A percentile compares a stretch with the other conserved stretches of the same genome.
Evolutionary conservation across 2,329 filamentous ascomycete genomes (phyloP).

Genomic region (Microascus cirrosus): DNA sequence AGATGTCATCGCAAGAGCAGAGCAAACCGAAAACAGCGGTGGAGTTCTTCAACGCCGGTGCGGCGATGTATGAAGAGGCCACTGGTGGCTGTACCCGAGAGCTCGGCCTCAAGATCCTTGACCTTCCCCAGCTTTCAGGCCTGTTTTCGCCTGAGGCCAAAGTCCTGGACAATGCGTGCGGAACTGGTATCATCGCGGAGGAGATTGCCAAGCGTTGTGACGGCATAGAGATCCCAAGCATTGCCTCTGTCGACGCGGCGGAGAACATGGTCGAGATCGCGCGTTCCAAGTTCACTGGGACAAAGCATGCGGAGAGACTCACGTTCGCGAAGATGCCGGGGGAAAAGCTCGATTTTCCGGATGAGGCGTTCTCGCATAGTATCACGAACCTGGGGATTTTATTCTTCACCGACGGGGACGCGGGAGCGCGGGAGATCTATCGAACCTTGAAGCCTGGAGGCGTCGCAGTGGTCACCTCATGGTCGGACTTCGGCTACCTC

Average conservation of each 20-base stretch:
- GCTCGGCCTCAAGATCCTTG: conserved; percentile 6
- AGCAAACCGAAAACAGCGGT: too few species aligned
- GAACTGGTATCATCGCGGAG: conserved; percentile 10
- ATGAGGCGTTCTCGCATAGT: conserved; percentile 18
- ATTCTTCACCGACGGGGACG: conserved; percentile 15
- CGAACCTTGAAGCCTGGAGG: conserved; percentile 21
- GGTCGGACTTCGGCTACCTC: background rate
- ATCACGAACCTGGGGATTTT: conserved; percentile 24
- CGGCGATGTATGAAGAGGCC: conserved; percentile 8
- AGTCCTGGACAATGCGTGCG: conserved; percentile 13
- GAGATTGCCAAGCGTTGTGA: background rate
- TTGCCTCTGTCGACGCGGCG: conserved; percentile 7
- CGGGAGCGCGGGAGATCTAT: conserved; percentile 18
- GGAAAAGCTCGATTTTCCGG: conserved; percentile 10
- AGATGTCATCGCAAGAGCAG: background rate
- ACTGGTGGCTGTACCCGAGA: conserved; percentile 10
- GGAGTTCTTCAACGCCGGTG: conserved; percentile 5
- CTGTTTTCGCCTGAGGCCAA: conserved; percentile 31
- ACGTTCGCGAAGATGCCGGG: conserved; percentile 8
- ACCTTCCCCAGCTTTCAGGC: conserved; percentile 29
- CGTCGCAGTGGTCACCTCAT: background rate
- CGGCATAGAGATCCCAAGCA: background rate
- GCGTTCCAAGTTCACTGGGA: background rate
- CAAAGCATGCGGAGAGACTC: conserved; percentile 4
- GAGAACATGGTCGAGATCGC: conserved; percentile 8